phyloP scores from a whole-genome alignment of 768 basidiomycete genomes.

The Leucocoprinus birnbaumii region DNA sequence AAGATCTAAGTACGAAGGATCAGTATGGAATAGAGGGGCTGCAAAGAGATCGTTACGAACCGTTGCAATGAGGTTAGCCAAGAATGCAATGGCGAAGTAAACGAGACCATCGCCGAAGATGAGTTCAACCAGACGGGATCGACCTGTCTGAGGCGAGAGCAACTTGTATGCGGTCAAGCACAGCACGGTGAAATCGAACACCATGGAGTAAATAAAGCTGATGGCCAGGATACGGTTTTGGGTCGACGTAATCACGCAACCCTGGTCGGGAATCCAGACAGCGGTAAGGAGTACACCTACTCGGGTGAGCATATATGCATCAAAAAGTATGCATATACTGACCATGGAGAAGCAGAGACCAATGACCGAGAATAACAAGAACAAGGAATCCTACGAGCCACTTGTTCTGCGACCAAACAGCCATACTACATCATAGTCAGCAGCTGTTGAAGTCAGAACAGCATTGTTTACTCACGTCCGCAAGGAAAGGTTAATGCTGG shows the following conservation, averaged over 20 bases:
- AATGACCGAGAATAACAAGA: conserved; percentile 61
- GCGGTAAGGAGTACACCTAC: conserved; percentile 61
- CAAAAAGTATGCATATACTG: conserved; percentile 8
- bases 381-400: conserved; percentile 52
- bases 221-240: conserved; percentile 57
- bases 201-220: conserved; percentile 74
- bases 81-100: conserved; percentile 72
- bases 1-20: conserved; percentile 33
- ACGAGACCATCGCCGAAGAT: conserved; percentile 74
- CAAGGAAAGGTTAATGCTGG: conserved; percentile 68
- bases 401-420: conserved; percentile 63
- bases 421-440: conserved; percentile 42
- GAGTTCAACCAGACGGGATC: conserved; percentile 57
- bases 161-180: conserved; percentile 63
- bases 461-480: conserved; percentile 51
- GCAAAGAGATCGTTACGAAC: conserved; percentile 32
- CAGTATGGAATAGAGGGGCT: background rate
- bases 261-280: conserved; percentile 41
- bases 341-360: conserved; percentile 72
- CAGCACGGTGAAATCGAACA: conserved; percentile 64
- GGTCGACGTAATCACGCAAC: conserved; percentile 60
- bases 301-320: background rate
- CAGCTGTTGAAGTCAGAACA: conserved; percentile 11
- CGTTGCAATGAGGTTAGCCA: conserved; percentile 66
- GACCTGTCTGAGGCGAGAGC: conserved; percentile 36